A percentile compares a stretch with the other conserved stretches of the same genome.
phyloP scores from a whole-genome alignment of 2,329 filamentous ascomycete genomes.

The Diaporthe ilicicola region DNA sequence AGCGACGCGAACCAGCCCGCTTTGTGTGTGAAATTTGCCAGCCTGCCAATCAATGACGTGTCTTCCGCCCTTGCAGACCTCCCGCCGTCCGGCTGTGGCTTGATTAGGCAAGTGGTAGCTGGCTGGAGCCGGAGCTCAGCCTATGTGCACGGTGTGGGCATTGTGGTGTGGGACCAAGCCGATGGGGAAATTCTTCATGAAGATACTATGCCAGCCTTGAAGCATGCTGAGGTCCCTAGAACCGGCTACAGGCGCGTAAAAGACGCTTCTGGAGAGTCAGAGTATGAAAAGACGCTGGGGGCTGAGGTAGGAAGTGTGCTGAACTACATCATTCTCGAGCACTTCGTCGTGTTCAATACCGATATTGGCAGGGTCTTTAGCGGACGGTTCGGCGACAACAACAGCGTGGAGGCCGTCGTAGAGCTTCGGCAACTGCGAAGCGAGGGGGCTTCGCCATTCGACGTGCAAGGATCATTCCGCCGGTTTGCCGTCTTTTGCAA shows the following conservation, averaged over 20 bases:
- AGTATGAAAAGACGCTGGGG: neutral
- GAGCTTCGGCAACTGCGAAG: neutral
- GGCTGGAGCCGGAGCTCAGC: slow-evolving; percentile 15
- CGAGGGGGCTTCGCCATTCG: neutral
- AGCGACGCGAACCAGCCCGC: neutral
- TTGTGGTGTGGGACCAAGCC: neutral
- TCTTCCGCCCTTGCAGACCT: neutral
- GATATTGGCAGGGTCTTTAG: slow-evolving; percentile 6
- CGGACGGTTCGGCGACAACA: neutral
- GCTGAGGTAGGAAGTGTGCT: neutral
- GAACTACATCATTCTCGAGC: slow-evolving; percentile 2
- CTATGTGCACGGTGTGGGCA: neutral
- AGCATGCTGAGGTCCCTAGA: neutral
- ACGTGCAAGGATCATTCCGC: slow-evolving; percentile 9
- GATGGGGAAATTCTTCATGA: neutral
- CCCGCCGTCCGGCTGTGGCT: neutral
- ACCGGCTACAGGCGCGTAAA: slow-evolving; percentile 1
- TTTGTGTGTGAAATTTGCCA: neutral
- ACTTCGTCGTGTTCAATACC: neutral
- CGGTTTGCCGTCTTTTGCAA: slow-evolving; percentile 4
- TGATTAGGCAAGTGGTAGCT: neutral
- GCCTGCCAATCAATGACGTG: neutral
- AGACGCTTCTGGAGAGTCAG: neutral
- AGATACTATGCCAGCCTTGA: neutral
- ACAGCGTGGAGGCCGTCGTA: neutral